phyloP scores from a whole-genome alignment of 164 flowering plant species.

The Vitis amurensis region DNA sequence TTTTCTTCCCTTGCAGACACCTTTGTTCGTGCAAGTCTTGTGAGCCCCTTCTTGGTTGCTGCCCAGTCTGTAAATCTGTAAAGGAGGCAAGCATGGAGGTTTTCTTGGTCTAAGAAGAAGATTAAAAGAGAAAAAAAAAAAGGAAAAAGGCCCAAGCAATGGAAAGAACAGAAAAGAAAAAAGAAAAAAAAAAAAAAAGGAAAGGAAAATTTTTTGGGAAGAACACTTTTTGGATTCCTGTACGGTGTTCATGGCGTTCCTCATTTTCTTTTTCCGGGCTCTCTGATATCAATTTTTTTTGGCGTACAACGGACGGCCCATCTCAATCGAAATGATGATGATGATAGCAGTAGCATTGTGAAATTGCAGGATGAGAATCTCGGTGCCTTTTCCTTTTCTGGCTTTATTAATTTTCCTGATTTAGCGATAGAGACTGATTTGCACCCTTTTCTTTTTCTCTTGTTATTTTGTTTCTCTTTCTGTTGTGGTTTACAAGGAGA shows the following conservation, averaged over 20 bases:
- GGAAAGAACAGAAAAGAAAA: too few species aligned
- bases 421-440: background rate
- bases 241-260: slow-evolving; percentile 5
- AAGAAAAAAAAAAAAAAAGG: background rate
- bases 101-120: slow-evolving; percentile 24
- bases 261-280: slow-evolving; percentile 2
- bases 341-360: background rate
- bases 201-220: background rate
- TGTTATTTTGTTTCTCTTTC: background rate
- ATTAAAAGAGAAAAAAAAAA: background rate
- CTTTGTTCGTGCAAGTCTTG: slow-evolving; percentile 52
- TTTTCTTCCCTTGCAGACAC: slow-evolving; percentile 50
- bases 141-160: background rate
- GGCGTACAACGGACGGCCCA: background rate
- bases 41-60: slow-evolving; percentile 29
- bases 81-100: slow-evolving; percentile 52
- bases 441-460: background rate
- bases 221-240: background rate
- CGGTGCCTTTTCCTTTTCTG: background rate
- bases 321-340: slow-evolving; percentile 7
- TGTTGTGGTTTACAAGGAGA: background rate
- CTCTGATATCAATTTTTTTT: slow-evolving; percentile 2
- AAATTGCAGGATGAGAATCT: background rate
- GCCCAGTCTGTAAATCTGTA: slow-evolving; percentile 44
- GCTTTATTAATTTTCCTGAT: background rate